Base-by-base conservation (phyloP, 805 yeast genomes). In the Ogataea trehaloabstinens region DNA sequence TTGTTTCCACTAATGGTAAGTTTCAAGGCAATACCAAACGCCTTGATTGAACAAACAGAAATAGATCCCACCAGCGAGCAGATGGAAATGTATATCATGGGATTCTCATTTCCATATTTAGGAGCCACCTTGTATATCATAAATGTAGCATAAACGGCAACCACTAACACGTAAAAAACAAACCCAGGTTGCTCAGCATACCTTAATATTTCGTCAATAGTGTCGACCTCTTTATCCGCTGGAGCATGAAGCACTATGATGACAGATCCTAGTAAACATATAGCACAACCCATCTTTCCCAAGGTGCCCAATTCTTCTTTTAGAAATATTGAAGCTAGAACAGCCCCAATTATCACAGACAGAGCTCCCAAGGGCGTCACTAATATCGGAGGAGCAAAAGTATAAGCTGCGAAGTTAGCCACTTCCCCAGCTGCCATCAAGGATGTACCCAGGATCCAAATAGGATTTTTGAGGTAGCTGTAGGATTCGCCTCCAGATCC, bases 291-390 rank as follows among this genome's bases (percentile, higher is more conserved):
- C 82, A 89, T 76, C 61, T 82, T 85, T 11, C 96, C 96, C 53
- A 88, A 68, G 7, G 84, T 76, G 2, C 96, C 96, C 43, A 88
- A 73, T 55, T 87, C 93, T 60, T 88, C 96, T 55, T 84, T 82
- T 48, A 88, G 67, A 55, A 88, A 87, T 3, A 88, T 60, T 3
- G 95, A 83, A 1, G 96, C 96, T 46, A 88, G 68, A 5, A 88
- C 87, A 2, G 96, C 95, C 12, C 96, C 96, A 44, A 88, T 88
- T 47, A 88, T 85, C 18, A 88, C 96, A 6, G 90, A 80, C 19
- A 88, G 67, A 0, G 96, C 96, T 10, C 96, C 96, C 39, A 88
- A 68, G 5, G 96, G 96, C 4, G 96, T 88, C 29, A 88, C 96
- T 51, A 88, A 64, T 47, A 89, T 85, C 1, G 96, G 95, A 3